Percentiles rank a stretch among this genome's conserved stretches.
Evolutionary conservation across 768 basidiomycete genomes (phyloP).

Genomic region (Leccinum disarticulatum): DNA sequence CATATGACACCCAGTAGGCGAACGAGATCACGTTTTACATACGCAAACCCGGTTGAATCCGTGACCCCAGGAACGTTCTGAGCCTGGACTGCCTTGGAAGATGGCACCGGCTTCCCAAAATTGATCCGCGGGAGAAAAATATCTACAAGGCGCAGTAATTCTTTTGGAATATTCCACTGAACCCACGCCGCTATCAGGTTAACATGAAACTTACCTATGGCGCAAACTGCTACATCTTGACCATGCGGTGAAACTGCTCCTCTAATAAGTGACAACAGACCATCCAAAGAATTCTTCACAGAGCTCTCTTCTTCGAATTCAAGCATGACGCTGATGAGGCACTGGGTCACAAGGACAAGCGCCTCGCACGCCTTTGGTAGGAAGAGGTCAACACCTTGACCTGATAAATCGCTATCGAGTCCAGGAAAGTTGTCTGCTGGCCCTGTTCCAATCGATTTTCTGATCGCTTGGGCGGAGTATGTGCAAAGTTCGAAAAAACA

Average conservation of each 20-base stretch:
- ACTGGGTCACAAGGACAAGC: constrained; percentile 75
- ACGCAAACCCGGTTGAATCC: constrained; percentile 66
- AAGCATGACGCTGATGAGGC: constrained; percentile 63
- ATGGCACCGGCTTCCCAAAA: constrained; percentile 61
- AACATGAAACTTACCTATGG: constrained; percentile 51
- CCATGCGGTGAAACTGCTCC: constrained; percentile 40
- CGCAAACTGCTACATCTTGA: constrained; percentile 50
- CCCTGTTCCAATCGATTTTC: constrained; percentile 40
- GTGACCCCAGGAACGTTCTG: constrained; percentile 24
- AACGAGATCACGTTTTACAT: constrained; percentile 89
- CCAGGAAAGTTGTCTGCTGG: constrained; percentile 11
- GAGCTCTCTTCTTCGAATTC: constrained; percentile 36
- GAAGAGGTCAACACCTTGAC: constrained; percentile 56
- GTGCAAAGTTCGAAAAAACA: constrained; percentile 59
- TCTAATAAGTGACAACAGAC: constrained; percentile 43
- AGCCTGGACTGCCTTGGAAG: constrained; percentile 5
- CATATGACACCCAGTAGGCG: constrained; percentile 79
- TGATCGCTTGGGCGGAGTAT: constrained; percentile 57
- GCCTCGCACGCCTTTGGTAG: constrained; percentile 81
- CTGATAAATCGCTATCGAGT: constrained; percentile 8
- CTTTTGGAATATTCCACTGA: constrained; percentile 49
- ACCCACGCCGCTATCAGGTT: neutral
- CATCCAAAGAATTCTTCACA: constrained; percentile 5
- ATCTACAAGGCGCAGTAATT: constrained; percentile 72
- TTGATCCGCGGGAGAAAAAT: constrained; percentile 83